phyloP scores from a whole-genome alignment of 1,284 basidiomycete species.

The Neotropicomus parvogracilis region DNA sequence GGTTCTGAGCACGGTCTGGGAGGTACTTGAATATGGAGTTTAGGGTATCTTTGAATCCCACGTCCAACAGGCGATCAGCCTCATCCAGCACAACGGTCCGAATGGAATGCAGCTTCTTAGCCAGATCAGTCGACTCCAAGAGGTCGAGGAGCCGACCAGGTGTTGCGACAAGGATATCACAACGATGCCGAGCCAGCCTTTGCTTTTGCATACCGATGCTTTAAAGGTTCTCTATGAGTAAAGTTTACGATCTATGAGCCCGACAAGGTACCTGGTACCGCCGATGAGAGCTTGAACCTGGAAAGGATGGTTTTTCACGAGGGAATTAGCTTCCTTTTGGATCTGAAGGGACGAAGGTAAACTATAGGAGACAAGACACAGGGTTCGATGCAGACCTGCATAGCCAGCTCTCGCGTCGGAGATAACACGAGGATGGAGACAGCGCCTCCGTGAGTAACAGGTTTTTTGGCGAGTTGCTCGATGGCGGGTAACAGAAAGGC shows the following conservation, averaged over 20 bases:
- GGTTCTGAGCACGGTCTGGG: conserved; percentile 31
- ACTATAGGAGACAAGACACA: not conserved
- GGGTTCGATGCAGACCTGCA: conserved; percentile 55
- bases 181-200: conserved; percentile 41
- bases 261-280: conserved; percentile 47
- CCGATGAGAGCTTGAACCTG: conserved; percentile 41
- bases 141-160: conserved; percentile 87
- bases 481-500: conserved; percentile 88
- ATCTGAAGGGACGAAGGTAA: conserved; percentile 31
- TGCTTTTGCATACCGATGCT: conserved; percentile 35
- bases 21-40: conserved; percentile 73
- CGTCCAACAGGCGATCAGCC: conserved; percentile 86
- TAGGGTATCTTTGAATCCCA: conserved; percentile 81
- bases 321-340: conserved; percentile 72
- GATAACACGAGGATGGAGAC: conserved; percentile 67
- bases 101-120: conserved; percentile 45
- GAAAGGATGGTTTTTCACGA: conserved; percentile 52
- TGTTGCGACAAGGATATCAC: conserved; percentile 84
- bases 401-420: conserved; percentile 85
- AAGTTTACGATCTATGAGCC: not conserved
- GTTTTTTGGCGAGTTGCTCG: conserved; percentile 55
- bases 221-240: conserved; percentile 3
- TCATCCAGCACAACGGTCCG: conserved; percentile 87
- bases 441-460: conserved; percentile 14
- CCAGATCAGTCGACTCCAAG: conserved; percentile 45